Percentiles rank a stretch among this genome's conserved stretches.
phyloP scores from a whole-genome alignment of 805 yeast genomes.

The Candida sphagnicola region DNA sequence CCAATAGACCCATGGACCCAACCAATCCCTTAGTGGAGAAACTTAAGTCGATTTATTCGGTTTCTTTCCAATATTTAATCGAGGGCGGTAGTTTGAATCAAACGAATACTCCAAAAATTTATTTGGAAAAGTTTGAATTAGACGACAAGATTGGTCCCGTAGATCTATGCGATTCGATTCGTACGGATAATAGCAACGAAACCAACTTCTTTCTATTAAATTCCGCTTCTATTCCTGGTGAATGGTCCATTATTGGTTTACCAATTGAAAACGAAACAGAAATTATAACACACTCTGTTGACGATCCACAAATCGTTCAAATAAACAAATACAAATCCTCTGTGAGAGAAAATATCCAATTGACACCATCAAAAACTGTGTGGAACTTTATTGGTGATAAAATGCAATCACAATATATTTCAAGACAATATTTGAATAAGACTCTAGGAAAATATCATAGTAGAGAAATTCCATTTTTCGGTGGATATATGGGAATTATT shows the following conservation, averaged over 20 bases:
- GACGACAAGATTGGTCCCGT: slow-evolving; percentile 26
- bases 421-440: slow-evolving; percentile 23
- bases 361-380: slow-evolving; percentile 21
- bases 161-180: slow-evolving; percentile 49
- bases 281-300: slow-evolving; percentile 61
- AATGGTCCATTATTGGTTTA: slow-evolving; percentile 82
- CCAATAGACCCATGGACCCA: slow-evolving; percentile 11
- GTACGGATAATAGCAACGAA: slow-evolving; percentile 15
- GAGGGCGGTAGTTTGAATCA: slow-evolving; percentile 7
- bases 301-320: slow-evolving; percentile 21
- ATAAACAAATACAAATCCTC: slow-evolving; percentile 25
- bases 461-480: slow-evolving; percentile 66
- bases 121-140: slow-evolving; percentile 12
- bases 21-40: not conserved
- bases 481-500: slow-evolving; percentile 86
- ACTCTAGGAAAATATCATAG: slow-evolving; percentile 12
- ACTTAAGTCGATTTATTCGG: slow-evolving; percentile 3
- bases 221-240: slow-evolving; percentile 81
- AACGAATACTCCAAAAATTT: slow-evolving; percentile 6
- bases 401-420: slow-evolving; percentile 38
- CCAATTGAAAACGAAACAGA: slow-evolving; percentile 45
- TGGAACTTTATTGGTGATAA: slow-evolving; percentile 52
- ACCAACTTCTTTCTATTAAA: slow-evolving; percentile 60
- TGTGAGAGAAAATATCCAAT: slow-evolving; percentile 4
- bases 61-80: slow-evolving; percentile 7